Evolutionary conservation across 352 stramenopile genomes (phyloP).

Genomic region (Phytophthora ramorum): DNA sequence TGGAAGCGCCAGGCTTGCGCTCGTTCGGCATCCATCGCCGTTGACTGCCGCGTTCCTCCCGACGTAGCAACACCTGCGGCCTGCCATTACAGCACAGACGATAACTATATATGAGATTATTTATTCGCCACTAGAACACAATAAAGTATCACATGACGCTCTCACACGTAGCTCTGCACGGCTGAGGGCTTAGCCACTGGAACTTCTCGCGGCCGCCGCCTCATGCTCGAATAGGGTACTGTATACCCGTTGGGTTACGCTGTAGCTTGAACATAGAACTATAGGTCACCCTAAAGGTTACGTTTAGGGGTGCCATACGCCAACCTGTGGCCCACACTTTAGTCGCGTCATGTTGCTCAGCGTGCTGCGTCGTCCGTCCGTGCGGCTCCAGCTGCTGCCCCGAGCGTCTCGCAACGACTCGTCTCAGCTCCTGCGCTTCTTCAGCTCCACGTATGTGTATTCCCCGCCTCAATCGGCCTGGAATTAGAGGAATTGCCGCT

Average conservation of each 20-base stretch:
- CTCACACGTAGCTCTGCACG: constrained; percentile 62
- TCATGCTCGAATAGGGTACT: constrained; percentile 19
- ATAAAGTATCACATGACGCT: neutral
- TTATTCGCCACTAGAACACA: neutral
- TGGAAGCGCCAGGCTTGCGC: constrained; percentile 54
- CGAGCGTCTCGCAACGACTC: constrained; percentile 12
- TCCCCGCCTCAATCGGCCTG: neutral
- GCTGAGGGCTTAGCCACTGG: constrained; percentile 63
- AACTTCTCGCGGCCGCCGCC: constrained; percentile 54
- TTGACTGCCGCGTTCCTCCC: constrained; percentile 20
- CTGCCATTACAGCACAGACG: constrained; percentile 9
- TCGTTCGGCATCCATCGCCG: constrained; percentile 63
- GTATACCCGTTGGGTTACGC: neutral
- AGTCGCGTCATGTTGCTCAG: constrained; percentile 32
- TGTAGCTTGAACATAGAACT: neutral
- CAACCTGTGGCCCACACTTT: constrained; percentile 14
- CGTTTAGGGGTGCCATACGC: neutral
- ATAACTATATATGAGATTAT: neutral
- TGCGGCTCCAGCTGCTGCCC: constrained; percentile 19
- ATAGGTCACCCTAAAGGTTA: neutral
- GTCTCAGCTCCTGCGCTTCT: constrained; percentile 26
- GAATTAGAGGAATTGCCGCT: neutral
- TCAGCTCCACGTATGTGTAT: constrained; percentile 50
- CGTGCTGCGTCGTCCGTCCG: constrained; percentile 34
- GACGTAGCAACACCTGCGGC: constrained; percentile 31